Base-by-base conservation (phyloP, 2,329 filamentous ascomycete species). In the Cryphonectria nitschkei region DNA sequence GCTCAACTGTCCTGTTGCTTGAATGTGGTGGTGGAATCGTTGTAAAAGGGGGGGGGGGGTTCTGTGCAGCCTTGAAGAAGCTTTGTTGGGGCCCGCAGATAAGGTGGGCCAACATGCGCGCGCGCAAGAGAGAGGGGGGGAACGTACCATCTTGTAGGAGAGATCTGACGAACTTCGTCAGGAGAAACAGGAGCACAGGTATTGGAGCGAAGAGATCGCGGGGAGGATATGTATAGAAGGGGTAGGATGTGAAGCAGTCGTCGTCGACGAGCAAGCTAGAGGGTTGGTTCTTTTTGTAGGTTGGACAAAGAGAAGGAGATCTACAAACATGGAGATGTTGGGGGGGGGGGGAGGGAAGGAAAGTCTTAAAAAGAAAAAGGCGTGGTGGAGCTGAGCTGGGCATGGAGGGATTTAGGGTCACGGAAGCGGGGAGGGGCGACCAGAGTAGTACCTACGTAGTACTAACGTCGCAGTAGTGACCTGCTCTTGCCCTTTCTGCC, bases 111-210 rank as follows among this genome's bases (percentile, higher is more conserved):
- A n/a, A 19, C 46, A 6, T 7, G 19, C 19, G 19, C 46, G 19
- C 22, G 46, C 7, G 43, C 16, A 16, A 46, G 43, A 46, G 16
- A 16, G 41, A 46, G 26, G 26, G 26, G 26, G 16, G 3, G 14
- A 29, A 64, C 58, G 32, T 67, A 67, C 65, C 65, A 67, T 67
- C 14, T 67, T 67, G 46, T 29, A 58, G 16, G n/a, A 13, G 58
- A 62, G 22, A 34, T 62, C 16, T 41, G 58, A 62, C 26, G 7
- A 19, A 13, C n/a, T 2, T n/a, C 9, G 46, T 50, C 46, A 50
- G 46, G 22, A 50, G 43, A 19, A 22, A 50, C 14, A 50, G 43
- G 7, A 50, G 16, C 41, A 60, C n/a, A 32, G 3, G 39, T 9
- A 22, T 34, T 37, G 29, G 32, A 39, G 58, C 29, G 37, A 62